A percentile compares a stretch with the other conserved stretches of the same genome.
Evolutionary conservation across 139 green algal genomes (phyloP).

Genomic region (Chloropicon primus): DNA sequence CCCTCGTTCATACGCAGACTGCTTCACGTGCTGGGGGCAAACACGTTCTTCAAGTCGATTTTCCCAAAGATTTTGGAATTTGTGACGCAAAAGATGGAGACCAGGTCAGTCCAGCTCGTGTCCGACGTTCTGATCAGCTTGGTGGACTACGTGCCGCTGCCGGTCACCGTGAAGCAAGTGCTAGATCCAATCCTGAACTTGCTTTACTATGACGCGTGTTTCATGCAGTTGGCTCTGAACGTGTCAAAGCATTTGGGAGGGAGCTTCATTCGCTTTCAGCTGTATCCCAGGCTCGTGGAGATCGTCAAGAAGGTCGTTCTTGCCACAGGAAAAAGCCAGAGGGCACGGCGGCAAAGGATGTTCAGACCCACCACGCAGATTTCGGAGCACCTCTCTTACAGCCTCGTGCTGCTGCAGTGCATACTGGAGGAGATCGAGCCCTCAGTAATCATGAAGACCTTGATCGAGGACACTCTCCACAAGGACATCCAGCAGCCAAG

Average conservation of each 20-base stretch:
- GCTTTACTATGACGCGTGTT: not conserved
- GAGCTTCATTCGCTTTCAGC: not conserved
- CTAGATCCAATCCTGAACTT: not conserved
- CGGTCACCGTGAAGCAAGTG: not conserved
- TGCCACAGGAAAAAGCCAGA: not conserved
- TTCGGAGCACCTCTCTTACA: not conserved
- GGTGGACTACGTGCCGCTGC: not conserved
- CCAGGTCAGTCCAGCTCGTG: not conserved
- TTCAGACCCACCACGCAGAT: not conserved
- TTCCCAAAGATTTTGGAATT: not conserved
- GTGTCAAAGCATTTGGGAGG: not conserved
- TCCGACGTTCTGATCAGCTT: not conserved
- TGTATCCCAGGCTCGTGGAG: not conserved
- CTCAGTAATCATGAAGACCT: not conserved
- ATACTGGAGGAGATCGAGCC: not conserved
- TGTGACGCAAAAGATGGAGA: not conserved
- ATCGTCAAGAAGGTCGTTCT: not conserved
- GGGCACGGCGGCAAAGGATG: too few species aligned
- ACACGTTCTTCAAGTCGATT: not conserved
- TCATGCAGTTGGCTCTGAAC: not conserved
- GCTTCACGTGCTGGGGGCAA: not conserved
- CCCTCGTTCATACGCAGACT: not conserved
- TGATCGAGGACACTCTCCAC: not conserved
- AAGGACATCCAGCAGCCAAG: not conserved
- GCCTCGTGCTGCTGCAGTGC: not conserved